These are phyloP conservation scores for Penicillium manginii DNA, from an alignment of 495 filamentous ascomycete species.

Conservation along the genomic window DNA sequence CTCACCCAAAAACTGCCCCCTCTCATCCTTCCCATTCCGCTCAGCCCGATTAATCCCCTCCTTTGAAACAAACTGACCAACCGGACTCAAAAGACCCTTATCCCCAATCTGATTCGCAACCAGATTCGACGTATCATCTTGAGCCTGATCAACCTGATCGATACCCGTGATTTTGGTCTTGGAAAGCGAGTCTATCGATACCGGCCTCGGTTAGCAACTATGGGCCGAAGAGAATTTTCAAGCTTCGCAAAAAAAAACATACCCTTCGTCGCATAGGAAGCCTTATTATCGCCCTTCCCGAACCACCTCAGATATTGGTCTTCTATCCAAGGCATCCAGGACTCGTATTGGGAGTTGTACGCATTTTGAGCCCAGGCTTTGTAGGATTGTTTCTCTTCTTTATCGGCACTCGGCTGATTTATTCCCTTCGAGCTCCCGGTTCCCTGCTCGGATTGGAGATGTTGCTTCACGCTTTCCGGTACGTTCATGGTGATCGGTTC, in stretches of 20 bases:
- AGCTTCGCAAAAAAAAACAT: constrained; percentile 45
- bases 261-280: constrained; percentile 67
- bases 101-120: constrained; percentile 64
- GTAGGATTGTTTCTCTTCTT: constrained; percentile 36
- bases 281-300: constrained; percentile 70
- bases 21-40: constrained; percentile 62
- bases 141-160: constrained; percentile 62
- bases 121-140: constrained; percentile 63
- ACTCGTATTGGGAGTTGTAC: constrained; percentile 69
- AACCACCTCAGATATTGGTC: constrained; percentile 71
- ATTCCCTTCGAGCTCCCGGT: neutral
- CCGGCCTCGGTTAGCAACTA: too few species aligned
- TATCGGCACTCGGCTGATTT: neutral
- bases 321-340: constrained; percentile 77
- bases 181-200: constrained; percentile 58
- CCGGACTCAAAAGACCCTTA: constrained; percentile 61
- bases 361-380: constrained; percentile 58
- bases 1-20: constrained; percentile 47
- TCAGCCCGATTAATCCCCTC: constrained; percentile 69
- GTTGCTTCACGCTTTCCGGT: neutral
- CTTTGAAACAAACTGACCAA: constrained; percentile 61
- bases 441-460: neutral
- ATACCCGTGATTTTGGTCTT: constrained; percentile 68
- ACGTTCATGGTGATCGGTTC: too few species aligned
- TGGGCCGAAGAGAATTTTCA: neutral